Evolutionary conservation across 2,329 filamentous ascomycete genomes (phyloP).

Genomic region (Pleomassaria siparia): DNA sequence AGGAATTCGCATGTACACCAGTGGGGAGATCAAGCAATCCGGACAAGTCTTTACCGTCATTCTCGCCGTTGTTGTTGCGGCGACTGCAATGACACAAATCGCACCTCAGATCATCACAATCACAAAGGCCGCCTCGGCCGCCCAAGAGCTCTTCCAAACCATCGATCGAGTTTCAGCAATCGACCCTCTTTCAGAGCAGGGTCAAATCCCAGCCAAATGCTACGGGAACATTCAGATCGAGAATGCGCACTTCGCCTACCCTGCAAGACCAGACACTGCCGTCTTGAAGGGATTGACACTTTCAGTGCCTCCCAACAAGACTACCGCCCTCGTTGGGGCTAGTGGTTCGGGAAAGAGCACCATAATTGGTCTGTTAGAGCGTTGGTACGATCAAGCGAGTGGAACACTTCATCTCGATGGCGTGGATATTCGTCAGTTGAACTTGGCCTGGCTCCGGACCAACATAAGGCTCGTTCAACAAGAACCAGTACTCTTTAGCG

Average conservation of each 20-base stretch:
- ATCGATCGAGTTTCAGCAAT: slow-evolving; percentile 81
- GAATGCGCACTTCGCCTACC: slow-evolving; percentile 88
- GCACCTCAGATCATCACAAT: slow-evolving; percentile 84
- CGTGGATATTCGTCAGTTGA: slow-evolving; percentile 72
- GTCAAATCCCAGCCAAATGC: slow-evolving; percentile 22
- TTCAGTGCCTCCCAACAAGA: slow-evolving; percentile 81
- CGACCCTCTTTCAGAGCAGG: slow-evolving; percentile 51
- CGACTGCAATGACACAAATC: slow-evolving; percentile 77
- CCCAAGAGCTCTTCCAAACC: slow-evolving; percentile 50
- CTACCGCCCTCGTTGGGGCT: slow-evolving; percentile 87
- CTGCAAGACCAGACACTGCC: slow-evolving; percentile 82
- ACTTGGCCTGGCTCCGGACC: slow-evolving; percentile 86
- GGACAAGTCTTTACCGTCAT: slow-evolving; percentile 37
- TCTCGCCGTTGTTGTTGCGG: slow-evolving; percentile 43
- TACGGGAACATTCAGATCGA: slow-evolving; percentile 68
- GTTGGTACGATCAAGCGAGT: slow-evolving; percentile 39
- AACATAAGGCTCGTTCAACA: slow-evolving; percentile 91
- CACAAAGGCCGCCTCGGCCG: slow-evolving; percentile 36
- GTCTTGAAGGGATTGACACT: slow-evolving; percentile 84
- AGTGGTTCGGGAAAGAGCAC: slow-evolving; percentile 95
- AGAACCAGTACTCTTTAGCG: slow-evolving; percentile 86
- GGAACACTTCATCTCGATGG: slow-evolving; percentile 35
- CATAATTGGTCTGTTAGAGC: slow-evolving; percentile 85
- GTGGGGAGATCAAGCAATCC: slow-evolving; percentile 50
- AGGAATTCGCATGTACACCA: slow-evolving; percentile 58